Base-by-base conservation (phyloP, 139 green algal genomes). In the Asterochloris sp. region DNA sequence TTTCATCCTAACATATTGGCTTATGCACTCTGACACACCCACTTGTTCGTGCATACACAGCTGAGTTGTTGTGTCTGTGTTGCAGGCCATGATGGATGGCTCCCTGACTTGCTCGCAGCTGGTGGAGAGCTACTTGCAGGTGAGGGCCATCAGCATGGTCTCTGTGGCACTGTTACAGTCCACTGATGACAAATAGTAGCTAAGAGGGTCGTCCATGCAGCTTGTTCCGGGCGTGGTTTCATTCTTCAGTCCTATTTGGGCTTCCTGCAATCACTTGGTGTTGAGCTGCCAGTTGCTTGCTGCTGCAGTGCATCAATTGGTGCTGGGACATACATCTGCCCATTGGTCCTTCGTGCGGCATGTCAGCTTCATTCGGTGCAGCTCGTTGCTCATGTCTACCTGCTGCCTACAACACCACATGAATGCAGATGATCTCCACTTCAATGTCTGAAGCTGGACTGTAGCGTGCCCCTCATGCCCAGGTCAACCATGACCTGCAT, bases 101-200 rank as follows among this genome's bases (percentile, higher is more conserved):
- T 75, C 64, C 27, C 38, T 84, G 62, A 84, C 80, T 4, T 84
- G 80, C 27, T 76, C 80, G 54, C 73, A 84, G 26, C 80, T 84
- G 28, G 73, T 84, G 13, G 66, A 64, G 62, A 66, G 61, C 62
- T 84, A 84, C 21, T 64, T 80, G 16, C 80, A 83, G 79, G 79
- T 83, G 15, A 62, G 79, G n/a, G 23, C 23, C 11, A 69, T 16
- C 63, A 82, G 21, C 10, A 15, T 54, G 54, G 54, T 81, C 13
- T 9, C 9, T 47, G 12, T 62, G 0, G 12, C 38, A 6, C 38
- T 54, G 38, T 54, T 10, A 54, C 38, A 54, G 38, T 54, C 2
- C 4, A 54, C 38, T 54, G 38, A 54, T 54, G 38, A 54, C 38
- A 54, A 54, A 54, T 47, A 29, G 24, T 17, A 23, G 38, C 19